Evolutionary conservation across 139 green algal species (phyloP).

Genomic region (Raphidocelis subcapitata): DNA sequence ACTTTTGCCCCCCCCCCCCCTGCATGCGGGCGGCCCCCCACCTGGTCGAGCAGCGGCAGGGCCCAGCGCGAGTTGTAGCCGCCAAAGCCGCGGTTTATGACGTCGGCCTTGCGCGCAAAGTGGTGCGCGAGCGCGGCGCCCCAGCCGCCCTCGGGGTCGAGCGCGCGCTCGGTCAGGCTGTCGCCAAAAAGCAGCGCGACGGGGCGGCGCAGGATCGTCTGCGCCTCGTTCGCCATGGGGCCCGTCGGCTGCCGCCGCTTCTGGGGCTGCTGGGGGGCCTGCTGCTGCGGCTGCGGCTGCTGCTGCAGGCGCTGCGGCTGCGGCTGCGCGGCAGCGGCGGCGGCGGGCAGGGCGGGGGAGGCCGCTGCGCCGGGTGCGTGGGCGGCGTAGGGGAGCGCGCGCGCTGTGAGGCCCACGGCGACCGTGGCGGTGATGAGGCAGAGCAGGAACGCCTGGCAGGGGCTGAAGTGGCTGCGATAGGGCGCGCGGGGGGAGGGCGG

Average conservation of each 20-base stretch:
- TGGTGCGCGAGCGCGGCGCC: conserved; percentile 42
- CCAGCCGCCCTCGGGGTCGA: conserved; percentile 62
- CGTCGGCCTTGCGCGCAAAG: conserved; percentile 62
- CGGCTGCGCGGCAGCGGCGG: background rate
- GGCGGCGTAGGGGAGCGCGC: too few relatives aligned
- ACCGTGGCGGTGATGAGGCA: too few relatives aligned
- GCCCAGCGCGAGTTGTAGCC: conserved; percentile 93
- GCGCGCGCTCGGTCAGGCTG: conserved; percentile 68
- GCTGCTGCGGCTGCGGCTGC: background rate
- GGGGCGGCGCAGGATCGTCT: conserved; percentile 6
- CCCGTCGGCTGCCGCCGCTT: background rate
- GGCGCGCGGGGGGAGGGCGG: too few relatives aligned
- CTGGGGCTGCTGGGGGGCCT: background rate
- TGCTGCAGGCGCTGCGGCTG: background rate
- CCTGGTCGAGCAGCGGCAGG: conserved; percentile 41
- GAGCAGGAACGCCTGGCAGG: too few relatives aligned
- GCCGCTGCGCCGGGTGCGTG: background rate
- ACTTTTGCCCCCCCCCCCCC: too few relatives aligned
- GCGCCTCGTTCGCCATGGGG: conserved; percentile 16
- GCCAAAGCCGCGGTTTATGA: conserved; percentile 81
- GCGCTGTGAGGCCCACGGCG: too few relatives aligned
- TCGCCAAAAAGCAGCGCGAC: conserved; percentile 27
- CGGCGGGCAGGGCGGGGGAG: background rate
- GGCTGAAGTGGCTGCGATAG: too few relatives aligned
- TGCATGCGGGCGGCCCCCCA: conserved; percentile 50